Base-by-base conservation (phyloP, 495 filamentous ascomycete species). In the Astrocystis sublimbata region DNA sequence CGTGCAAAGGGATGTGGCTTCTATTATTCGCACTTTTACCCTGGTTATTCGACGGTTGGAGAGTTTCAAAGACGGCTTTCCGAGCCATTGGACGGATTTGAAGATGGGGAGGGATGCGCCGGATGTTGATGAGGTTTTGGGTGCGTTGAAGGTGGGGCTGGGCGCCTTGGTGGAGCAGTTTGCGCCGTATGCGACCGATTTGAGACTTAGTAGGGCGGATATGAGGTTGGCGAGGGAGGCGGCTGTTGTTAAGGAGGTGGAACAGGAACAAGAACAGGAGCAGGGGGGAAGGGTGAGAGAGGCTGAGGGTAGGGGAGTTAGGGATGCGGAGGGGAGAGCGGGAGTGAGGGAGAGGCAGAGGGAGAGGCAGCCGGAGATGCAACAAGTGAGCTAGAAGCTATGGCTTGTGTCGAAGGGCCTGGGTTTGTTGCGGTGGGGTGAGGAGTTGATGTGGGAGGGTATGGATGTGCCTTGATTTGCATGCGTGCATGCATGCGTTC, bases 21-120 rank as follows among this genome's bases (percentile, higher is more conserved):
- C 71, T 7, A 83, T 96, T 31, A 84, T 98, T 46, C 81, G 86
- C 52, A 85, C 85, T 2, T 87, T 92, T 65, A 90, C 88, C 1
- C 67, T 75, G 3, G 85, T 89, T 0, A 84, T 89, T 61, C 81
- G 78, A 24, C 84, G 84, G 49, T 71, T 97, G n/a, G 87, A 96
- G 63, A 70, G 65, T 10, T 94, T 96, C 68, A 75, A 83, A 21
- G 69, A 77, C 35, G 77, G 67, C 12, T 73, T 94, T 13, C 77
- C 81, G 26, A 75, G 82, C 4, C 89, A 94, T 76, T 97, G 93
- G 92, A 93, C 92, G 2, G 93, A 98, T 74, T 76, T 91, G 2
- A 77, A 83, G 33, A 65, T 66, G 24, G 67, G 65, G 30, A 69
- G 77, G 36, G 73, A 46, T 80, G 77, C 3, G 81, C 80, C 0